Evolutionary conservation across 1,284 basidiomycete genomes (phyloP).

Genomic region (Psilocybe mexicana): DNA sequence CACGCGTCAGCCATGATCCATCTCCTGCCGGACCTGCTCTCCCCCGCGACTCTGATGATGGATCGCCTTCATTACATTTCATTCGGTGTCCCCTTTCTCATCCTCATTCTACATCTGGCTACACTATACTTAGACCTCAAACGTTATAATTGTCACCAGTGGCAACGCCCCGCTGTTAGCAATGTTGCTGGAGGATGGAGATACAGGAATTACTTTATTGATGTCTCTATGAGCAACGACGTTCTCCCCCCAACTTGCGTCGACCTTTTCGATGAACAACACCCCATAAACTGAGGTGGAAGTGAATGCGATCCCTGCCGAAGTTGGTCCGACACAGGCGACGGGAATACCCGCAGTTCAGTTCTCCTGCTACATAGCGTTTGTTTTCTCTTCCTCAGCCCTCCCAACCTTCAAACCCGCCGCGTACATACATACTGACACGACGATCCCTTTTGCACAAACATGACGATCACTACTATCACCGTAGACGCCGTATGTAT

Average conservation of each 20-base stretch:
- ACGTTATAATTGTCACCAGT: background rate
- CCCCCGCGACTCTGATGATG: background rate
- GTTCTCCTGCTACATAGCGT: background rate
- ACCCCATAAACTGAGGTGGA: background rate
- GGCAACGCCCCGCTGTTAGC: background rate
- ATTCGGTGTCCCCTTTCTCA: background rate
- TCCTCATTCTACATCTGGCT: background rate
- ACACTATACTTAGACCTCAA: background rate
- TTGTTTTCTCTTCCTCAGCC: background rate
- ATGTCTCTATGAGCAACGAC: background rate
- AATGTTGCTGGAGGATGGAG: background rate
- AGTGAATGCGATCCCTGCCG: background rate
- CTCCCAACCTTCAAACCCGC: no score
- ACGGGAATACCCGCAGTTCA: background rate
- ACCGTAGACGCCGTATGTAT: constrained; percentile 51
- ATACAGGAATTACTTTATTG: background rate
- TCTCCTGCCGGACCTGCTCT: background rate
- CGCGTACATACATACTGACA: no score
- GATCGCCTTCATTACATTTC: background rate
- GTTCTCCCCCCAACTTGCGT: background rate
- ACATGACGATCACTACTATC: constrained; percentile 28
- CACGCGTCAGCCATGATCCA: no score
- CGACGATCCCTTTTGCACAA: background rate
- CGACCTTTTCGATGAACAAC: background rate
- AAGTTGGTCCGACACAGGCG: background rate